Conservation (phyloP, 257 asterid genomes). For the Paulownia fortunei region DNA sequence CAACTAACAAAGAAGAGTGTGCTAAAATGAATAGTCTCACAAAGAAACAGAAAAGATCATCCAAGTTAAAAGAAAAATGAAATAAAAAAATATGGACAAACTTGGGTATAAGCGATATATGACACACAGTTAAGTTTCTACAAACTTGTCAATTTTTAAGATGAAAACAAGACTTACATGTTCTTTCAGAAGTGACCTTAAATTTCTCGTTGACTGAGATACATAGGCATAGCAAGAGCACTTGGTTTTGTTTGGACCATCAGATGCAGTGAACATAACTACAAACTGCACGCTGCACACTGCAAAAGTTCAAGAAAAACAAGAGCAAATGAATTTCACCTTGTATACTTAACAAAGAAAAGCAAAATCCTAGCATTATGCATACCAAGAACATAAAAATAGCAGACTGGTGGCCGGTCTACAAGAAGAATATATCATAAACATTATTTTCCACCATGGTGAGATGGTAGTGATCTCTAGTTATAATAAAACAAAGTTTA, state of each 20-base stretch:
- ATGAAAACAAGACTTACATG: constrained; percentile 59
- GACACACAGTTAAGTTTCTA: constrained; percentile 7
- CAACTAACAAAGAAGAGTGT: constrained; percentile 22
- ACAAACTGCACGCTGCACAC: constrained; percentile 85
- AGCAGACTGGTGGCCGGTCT: background rate
- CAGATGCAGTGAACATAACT: constrained; percentile 73
- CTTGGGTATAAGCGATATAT: background rate
- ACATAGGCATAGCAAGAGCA: constrained; percentile 73
- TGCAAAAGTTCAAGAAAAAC: constrained; percentile 43
- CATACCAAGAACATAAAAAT: constrained; percentile 15
- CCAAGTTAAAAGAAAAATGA: constrained; percentile 17
- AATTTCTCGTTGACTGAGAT: constrained; percentile 87
- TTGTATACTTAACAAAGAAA: constrained; percentile 9
- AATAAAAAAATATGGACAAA: constrained; percentile 11
- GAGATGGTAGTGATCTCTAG: background rate
- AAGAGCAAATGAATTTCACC: constrained; percentile 24
- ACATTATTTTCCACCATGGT: constrained; percentile 17
- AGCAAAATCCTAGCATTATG: constrained; percentile 18
- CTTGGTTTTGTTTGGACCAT: constrained; percentile 50
- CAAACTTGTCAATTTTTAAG: constrained; percentile 14
- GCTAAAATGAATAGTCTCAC: constrained; percentile 15
- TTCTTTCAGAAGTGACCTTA: constrained; percentile 85
- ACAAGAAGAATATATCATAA: background rate
- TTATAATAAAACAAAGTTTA: background rate
- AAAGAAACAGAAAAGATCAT: constrained; percentile 6